Base-by-base conservation (phyloP, 768 basidiomycete species). In the Tulasnella sp. region DNA sequence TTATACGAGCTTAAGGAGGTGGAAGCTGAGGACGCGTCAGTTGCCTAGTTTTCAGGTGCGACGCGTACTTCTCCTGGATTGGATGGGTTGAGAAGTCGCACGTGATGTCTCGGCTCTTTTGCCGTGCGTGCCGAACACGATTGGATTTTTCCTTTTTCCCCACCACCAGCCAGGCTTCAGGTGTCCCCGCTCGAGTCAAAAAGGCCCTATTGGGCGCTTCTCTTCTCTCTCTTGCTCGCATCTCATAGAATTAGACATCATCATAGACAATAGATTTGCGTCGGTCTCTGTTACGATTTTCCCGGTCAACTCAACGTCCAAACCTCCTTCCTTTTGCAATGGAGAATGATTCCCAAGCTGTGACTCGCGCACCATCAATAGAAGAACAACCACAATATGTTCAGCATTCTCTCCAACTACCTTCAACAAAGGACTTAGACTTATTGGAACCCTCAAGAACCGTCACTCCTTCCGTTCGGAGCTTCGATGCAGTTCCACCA, bases 401-500 rank as follows among this genome's bases (percentile, higher is more conserved):
- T n/a, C n/a, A n/a, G n/a, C n/a, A n/a, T n/a, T 31, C 27, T 31
- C 18, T 21, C 27, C 58, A 31, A 12, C 24, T 62, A 73, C 34
- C 72, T 12, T 7, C 38, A 38, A 24, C 72, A 44, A 73, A 38
- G 24, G 72, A 38, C 72, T 73, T 73, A n/a, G 58, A 62, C 24
- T 31, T 62, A n/a, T 31, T 62, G 8, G 72, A 73, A 38, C n/a
- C 72, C 27, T 73, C 72, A 73, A 24, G 72, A 16, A 73, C 72
- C 8, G 72, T 73, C 27, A 73, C 72, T 24, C 72, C 72, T 27
- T 73, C 72, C 72, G 42, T 27, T 18, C 72, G 72, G 42, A 73
- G 72, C 36, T 73, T 73, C 24, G 75, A 76, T 52, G 42, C 75
- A 18, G 75, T 21, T 36, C 2, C 75, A 52, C 52, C 75, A 76